These are phyloP conservation scores for Cymbidium sinense DNA, from an alignment of 106 monocot species.

Conservation along the genomic window DNA sequence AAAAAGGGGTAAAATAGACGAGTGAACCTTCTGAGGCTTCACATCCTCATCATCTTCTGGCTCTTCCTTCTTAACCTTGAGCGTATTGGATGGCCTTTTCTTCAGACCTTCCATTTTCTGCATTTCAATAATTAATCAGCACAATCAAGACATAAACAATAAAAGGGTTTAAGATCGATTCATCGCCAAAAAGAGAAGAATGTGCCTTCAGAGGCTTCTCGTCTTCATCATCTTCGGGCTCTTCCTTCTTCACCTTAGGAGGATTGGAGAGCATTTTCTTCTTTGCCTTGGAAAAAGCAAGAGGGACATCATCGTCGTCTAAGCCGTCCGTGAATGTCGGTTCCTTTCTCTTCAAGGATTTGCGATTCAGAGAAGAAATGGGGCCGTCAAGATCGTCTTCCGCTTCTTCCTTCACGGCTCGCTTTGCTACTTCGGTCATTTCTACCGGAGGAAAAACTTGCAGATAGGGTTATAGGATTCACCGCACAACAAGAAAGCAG, in stretches of 20 bases:
- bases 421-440: not conserved
- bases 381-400: constrained; percentile 3
- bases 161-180: not conserved
- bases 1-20: not conserved
- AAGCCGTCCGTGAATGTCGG: not conserved
- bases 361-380: not conserved
- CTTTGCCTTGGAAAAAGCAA: constrained; percentile 23
- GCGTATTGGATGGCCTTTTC: constrained; percentile 12
- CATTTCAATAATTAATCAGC: not conserved
- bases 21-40: constrained; percentile 5
- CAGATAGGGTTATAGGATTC: too few species aligned
- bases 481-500: too few species aligned
- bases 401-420: not conserved
- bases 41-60: constrained; percentile 10
- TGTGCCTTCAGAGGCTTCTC: constrained; percentile 18
- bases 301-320: constrained; percentile 32
- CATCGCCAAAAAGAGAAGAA: not conserved
- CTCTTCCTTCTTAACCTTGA: constrained; percentile 32
- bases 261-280: constrained; percentile 17
- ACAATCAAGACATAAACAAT: not conserved
- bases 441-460: not conserved
- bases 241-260: constrained; percentile 33
- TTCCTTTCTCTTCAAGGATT: not conserved
- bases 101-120: constrained; percentile 15
- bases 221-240: constrained; percentile 15